A percentile compares a stretch with the other conserved stretches of the same genome.
phyloP scores from a whole-genome alignment of 345 rosid species.

The Citrus hindsii region DNA sequence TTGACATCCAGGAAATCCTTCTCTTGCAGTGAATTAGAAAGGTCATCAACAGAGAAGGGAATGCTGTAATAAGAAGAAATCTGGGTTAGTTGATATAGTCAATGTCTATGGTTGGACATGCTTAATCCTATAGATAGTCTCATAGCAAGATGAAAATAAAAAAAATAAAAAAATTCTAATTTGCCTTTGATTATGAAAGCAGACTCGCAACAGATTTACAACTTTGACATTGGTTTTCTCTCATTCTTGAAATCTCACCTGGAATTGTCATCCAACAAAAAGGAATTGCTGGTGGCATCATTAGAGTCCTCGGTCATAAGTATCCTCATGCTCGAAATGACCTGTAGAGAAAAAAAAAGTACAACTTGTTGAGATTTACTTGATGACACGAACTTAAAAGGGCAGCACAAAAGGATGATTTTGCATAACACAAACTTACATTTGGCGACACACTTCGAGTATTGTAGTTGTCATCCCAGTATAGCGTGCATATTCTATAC shows the following conservation, averaged over 20 bases:
- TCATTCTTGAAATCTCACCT: conserved; percentile 40
- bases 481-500: conserved; percentile 90
- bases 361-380: conserved; percentile 6
- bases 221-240: neutral
- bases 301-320: conserved; percentile 97
- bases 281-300: conserved; percentile 76
- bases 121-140: neutral
- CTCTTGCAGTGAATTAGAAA: conserved; percentile 71
- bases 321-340: conserved; percentile 94
- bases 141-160: neutral
- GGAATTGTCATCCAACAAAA: conserved; percentile 92
- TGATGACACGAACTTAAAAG: neutral
- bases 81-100: conserved; percentile 9
- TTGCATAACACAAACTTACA: conserved; percentile 39
- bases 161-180: neutral
- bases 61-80: conserved; percentile 47
- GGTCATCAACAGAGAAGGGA: conserved; percentile 95
- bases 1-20: conserved; percentile 78
- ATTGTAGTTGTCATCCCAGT: conserved; percentile 98
- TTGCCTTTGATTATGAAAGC: neutral
- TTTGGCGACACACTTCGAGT: conserved; percentile 88
- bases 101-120: neutral
- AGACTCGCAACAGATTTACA: neutral
- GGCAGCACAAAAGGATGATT: neutral
- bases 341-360: conserved; percentile 37